Base-by-base conservation (phyloP, 305 asterid genomes). In the Andrographis paniculata region DNA sequence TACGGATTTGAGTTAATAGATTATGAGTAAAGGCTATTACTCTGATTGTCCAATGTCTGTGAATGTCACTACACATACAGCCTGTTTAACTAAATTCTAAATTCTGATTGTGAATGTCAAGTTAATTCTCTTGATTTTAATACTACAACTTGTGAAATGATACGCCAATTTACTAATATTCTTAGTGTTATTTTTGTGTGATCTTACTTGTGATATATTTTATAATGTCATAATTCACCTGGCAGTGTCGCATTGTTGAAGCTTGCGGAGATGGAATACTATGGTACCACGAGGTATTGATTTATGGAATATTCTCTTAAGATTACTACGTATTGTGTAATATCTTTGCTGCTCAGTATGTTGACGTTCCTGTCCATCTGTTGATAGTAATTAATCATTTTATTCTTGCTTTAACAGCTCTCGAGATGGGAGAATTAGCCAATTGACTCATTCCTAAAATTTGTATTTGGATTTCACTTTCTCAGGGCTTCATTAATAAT, bases 261-360 rank as follows among this genome's bases (percentile, higher is more conserved):
- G 73, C 88, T 84, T 24, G 86, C 87, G 35, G 75, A 76, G 69
- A 78, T 84, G 95, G 93, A 80, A 52, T 84, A 84, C 61, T 80
- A 66, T 59, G 95, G 95, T 51, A 84, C 93, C 56, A 84, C 95
- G 21, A 84, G 95, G 94, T 84, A 71, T 58, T 19, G 50, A 8
- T 14, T 17, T 22, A 14, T 33, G 27, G 42, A 33, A 39, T 18
- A 21, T 2, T 33, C 28, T 17, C 44, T 45, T 27, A n/a, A n/a
- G n/a, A n/a, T n/a, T n/a, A 6, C 15, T 9, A 23, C 36, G 19
- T 44, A 14, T 52, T 23, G 12, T 36, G 10, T 12, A 9, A 21
- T 30, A 14, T 2, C 14, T 30, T 14, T 14, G 15, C 20, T 10
- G 12, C 20, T 22, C 19, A 14, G 3, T n/a, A n/a, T n/a, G n/a